Base-by-base conservation (phyloP, 768 basidiomycete genomes). In the Sporobolomyces pararoseus region DNA sequence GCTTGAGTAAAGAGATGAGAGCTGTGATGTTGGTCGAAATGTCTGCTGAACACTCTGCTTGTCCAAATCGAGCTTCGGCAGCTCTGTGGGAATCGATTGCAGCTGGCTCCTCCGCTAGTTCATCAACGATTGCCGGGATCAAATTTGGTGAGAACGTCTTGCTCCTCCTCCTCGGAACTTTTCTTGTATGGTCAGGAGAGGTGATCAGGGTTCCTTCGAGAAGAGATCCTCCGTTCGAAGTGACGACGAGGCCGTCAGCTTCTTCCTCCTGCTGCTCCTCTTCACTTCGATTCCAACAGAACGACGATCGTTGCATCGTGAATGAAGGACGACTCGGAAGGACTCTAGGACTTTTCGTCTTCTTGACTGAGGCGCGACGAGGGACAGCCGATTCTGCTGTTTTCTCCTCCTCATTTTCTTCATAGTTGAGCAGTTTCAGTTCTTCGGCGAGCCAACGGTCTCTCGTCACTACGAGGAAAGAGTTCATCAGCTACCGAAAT, bases 191-290 rank as follows among this genome's bases (percentile, higher is more conserved):
- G 14, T 13, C 7, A 6, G 34, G 14, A 13, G 54, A 55, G 13
- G 29, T 49, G 47, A 72, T 68, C 25, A 72, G 60, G 0, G 57
- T 51, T 9, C 66, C 71, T 23, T 68, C 59, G 21, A 72, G 47
- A 12, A 72, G 32, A 5, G 37, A 53, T 10, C 46, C 66, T 5
- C 19, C 58, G 2, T 54, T 42, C 1, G 63, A 52, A 0, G 53
- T 65, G 4, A 72, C 63, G 21, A 72, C 63, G n/a, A 72, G 63
- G 0, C 63, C 63, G 10, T 64, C 71, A 29, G 65, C 66, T 9
- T 52, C 59, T 4, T 62, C 53, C 27, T 54, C 65, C 31, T 50
- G 64, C 23, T 47, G 55, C 14, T 47, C 46, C 46, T 47, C 46
- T 23, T 47, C 46, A 5, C 39, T 23, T n/a, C 63, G 55, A 1